phyloP scores from a whole-genome alignment of 345 rosid species.

The Corchorus olitorius region DNA sequence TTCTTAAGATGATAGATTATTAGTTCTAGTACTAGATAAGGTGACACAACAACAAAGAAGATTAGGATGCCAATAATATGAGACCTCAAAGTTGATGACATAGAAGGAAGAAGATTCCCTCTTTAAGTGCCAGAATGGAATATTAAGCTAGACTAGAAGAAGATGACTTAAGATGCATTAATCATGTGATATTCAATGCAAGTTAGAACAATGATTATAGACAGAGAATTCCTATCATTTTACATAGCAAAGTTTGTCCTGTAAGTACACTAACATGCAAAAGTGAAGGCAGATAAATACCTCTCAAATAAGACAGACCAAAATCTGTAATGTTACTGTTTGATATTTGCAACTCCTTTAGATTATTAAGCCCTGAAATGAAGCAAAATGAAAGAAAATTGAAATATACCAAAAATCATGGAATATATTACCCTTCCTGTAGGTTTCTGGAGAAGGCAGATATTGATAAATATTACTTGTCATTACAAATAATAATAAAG shows the following conservation, averaged over 20 bases:
- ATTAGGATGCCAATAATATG: background rate
- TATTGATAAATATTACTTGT: background rate
- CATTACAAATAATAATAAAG: background rate
- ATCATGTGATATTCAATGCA: background rate
- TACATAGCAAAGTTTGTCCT: background rate
- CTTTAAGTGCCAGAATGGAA: background rate
- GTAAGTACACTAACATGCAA: background rate
- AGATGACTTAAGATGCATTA: background rate
- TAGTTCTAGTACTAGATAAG: background rate
- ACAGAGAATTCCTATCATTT: background rate
- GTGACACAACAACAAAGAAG: background rate
- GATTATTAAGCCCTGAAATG: slow-evolving; percentile 45
- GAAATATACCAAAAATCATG: background rate
- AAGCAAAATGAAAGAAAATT: background rate
- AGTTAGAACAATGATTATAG: background rate
- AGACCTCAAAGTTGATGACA: background rate
- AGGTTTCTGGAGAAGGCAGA: background rate
- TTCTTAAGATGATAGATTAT: background rate
- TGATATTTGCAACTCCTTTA: slow-evolving; percentile 55
- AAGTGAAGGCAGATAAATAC: slow-evolving; percentile 28
- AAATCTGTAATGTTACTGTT: slow-evolving; percentile 55
- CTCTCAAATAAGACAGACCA: slow-evolving; percentile 54
- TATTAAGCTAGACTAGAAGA: background rate
- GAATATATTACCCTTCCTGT: background rate
- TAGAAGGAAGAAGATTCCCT: background rate